Evolutionary conservation across 148 eudicot species (phyloP).

Genomic region (Rhododendron mucronatum): DNA sequence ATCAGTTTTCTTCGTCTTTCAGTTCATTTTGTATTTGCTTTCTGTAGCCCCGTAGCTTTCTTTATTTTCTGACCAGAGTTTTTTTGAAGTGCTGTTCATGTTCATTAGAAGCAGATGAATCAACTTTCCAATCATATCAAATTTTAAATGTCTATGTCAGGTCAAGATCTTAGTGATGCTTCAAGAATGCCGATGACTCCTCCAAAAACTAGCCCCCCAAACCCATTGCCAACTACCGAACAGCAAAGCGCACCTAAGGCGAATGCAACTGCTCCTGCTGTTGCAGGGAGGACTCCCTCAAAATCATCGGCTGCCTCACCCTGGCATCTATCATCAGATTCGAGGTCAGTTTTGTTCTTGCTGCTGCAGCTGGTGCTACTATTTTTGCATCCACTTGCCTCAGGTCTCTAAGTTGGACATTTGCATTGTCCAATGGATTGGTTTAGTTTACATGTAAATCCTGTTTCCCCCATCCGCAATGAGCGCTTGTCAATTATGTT

Average conservation of each 20-base stretch:
- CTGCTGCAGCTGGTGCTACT: constrained; percentile 22
- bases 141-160: constrained; percentile 25
- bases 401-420: background rate
- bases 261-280: constrained; percentile 68
- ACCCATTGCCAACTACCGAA: constrained; percentile 59
- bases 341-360: constrained; percentile 19
- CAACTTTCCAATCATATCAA: background rate
- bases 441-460: constrained; percentile 26
- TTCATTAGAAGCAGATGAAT: background rate
- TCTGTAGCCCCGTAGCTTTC: background rate
- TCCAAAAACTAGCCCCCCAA: constrained; percentile 34
- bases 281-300: constrained; percentile 74
- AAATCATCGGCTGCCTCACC: constrained; percentile 39
- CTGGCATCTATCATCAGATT: constrained; percentile 7
- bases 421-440: constrained; percentile 5
- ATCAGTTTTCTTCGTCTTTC: background rate
- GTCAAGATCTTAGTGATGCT: constrained; percentile 44
- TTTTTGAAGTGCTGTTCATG: background rate
- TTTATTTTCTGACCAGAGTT: background rate
- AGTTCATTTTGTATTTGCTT: background rate
- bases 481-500: background rate
- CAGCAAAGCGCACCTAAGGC: constrained; percentile 54
- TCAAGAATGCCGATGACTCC: constrained; percentile 34
- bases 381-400: constrained; percentile 20
- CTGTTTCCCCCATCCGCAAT: background rate